phyloP scores from a whole-genome alignment of 257 asterid genomes.

The Nicotiana sylvestris region DNA sequence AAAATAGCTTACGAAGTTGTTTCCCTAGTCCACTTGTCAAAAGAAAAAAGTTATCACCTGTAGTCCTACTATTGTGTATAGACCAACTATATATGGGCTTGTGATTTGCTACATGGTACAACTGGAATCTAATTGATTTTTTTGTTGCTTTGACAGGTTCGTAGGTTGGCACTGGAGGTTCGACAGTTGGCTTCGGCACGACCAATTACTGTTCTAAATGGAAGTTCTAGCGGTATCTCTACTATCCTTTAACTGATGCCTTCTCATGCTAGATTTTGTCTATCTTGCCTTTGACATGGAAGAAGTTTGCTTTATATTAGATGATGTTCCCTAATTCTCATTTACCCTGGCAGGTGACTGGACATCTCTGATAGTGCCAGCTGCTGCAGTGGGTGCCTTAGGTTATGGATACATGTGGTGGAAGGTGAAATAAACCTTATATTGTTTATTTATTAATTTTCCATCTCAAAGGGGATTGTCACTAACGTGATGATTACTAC shows the following conservation, averaged over 20 bases:
- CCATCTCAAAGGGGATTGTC: not conserved
- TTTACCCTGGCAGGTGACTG: constrained; percentile 41
- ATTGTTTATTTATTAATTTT: not conserved
- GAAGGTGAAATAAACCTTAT: constrained; percentile 52
- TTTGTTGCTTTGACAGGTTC: constrained; percentile 45
- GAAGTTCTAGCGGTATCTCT: constrained; percentile 46
- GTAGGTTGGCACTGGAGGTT: constrained; percentile 70
- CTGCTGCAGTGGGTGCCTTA: constrained; percentile 73
- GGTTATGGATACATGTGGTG: constrained; percentile 99
- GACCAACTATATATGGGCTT: not conserved
- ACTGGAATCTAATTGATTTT: not conserved
- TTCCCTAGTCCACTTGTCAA: not conserved
- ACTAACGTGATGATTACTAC: not conserved
- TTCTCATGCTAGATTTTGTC: constrained; percentile 17
- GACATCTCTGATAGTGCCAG: constrained; percentile 54
- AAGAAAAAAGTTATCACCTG: not conserved
- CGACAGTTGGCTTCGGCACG: constrained; percentile 53
- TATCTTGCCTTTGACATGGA: not conserved
- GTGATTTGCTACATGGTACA: not conserved
- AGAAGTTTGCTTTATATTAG: not conserved
- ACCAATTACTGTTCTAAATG: constrained; percentile 63
- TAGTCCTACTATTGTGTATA: not conserved
- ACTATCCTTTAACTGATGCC: not conserved
- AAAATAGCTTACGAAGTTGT: not conserved
- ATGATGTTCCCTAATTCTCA: not conserved